phyloP scores from a whole-genome alignment of 2,329 filamentous ascomycete genomes.

The Trichoderma semiorbis region DNA sequence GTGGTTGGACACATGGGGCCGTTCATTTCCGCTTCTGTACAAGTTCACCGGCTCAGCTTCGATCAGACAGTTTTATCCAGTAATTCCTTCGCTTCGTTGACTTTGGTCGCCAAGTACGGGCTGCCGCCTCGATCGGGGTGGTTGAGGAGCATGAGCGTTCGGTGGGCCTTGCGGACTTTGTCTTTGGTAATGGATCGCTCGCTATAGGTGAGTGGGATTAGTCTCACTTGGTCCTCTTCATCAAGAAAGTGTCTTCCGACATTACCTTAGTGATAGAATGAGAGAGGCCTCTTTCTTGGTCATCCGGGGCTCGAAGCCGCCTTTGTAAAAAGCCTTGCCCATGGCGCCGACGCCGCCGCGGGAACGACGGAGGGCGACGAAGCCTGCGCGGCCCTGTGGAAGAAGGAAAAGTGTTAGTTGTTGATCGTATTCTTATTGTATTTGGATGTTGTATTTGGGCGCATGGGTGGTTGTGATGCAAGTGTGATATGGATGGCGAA shows the following conservation, averaged over 20 bases:
- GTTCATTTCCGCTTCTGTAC: neutral
- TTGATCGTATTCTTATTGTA: neutral
- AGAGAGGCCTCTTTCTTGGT: constrained; percentile 84
- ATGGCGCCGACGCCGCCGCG: constrained; percentile 73
- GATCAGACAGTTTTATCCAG: constrained; percentile 64
- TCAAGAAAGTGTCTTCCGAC: too few species aligned
- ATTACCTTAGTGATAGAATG: constrained; percentile 90
- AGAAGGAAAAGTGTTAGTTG: neutral
- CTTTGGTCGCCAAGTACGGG: constrained; percentile 93
- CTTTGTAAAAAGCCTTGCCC: constrained; percentile 94
- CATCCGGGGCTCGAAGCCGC: constrained; percentile 96
- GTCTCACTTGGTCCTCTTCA: neutral
- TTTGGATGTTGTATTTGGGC: neutral
- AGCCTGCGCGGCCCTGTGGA: constrained; percentile 78
- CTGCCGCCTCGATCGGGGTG: constrained; percentile 96
- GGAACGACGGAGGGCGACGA: constrained; percentile 82
- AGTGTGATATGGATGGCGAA: neutral
- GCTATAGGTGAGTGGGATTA: constrained; percentile 43
- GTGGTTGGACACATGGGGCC: neutral
- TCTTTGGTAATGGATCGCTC: constrained; percentile 87
- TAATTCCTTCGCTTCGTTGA: constrained; percentile 97
- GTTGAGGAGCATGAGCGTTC: constrained; percentile 94
- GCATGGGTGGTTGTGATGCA: neutral
- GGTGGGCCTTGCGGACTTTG: constrained; percentile 91
- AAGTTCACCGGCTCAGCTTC: neutral